phyloP scores from a whole-genome alignment of 1,284 basidiomycete genomes.

The Hemileia vastatrix region DNA sequence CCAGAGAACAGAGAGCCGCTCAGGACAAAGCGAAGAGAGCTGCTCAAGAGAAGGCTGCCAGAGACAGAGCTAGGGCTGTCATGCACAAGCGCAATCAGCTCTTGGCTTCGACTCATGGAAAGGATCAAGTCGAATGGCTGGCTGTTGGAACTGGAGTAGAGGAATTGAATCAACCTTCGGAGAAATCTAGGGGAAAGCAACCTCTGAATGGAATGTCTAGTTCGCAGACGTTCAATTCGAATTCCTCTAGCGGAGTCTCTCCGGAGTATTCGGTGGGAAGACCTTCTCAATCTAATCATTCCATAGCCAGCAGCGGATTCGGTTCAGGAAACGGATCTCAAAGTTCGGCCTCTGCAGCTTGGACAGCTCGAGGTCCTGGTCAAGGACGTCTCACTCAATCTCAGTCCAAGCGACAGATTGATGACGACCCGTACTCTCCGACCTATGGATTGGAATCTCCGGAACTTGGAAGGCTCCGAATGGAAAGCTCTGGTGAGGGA shows the following conservation, averaged over 20 bases:
- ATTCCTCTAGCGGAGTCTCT: not conserved
- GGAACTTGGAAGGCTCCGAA: not conserved
- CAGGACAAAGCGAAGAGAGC: conserved; percentile 76
- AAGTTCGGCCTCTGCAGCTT: not conserved
- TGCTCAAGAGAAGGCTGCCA: conserved; percentile 56
- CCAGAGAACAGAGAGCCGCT: too few species aligned
- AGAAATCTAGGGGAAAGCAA: conserved; percentile 37
- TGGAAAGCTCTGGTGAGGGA: conserved; percentile 24
- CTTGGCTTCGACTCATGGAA: conserved; percentile 31
- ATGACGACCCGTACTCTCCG: not conserved
- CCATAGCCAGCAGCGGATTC: not conserved
- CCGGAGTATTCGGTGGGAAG: not conserved
- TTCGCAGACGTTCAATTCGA: not conserved
- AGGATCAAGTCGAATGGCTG: conserved; percentile 39
- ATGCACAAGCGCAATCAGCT: conserved; percentile 78
- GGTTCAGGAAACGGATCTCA: not conserved
- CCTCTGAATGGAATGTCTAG: conserved; percentile 21
- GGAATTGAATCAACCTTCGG: conserved; percentile 7
- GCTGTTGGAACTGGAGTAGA: not conserved
- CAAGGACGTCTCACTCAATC: conserved; percentile 1
- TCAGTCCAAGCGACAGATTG: not conserved
- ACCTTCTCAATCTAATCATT: not conserved
- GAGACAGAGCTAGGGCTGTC: conserved; percentile 84
- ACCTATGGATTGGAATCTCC: not conserved
- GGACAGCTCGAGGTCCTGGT: conserved; percentile 2